Evolutionary conservation across 352 stramenopile species (phyloP).

Genomic region (Phytophthora pluvialis): DNA sequence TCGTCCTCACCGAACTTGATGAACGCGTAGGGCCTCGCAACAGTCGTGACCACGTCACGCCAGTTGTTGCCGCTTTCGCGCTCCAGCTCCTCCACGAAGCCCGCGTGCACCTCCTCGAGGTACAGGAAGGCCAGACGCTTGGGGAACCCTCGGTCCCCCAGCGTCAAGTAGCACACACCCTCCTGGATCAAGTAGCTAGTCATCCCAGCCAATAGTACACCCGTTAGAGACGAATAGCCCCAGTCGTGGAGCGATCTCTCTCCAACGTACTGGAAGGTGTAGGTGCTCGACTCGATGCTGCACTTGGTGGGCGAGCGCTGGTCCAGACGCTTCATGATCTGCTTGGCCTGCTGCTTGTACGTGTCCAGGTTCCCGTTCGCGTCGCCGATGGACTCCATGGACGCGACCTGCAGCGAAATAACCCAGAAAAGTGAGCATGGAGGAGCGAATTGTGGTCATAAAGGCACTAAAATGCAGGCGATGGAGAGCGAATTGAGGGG

Average conservation of each 20-base stretch:
- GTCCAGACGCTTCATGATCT: conserved; percentile 94
- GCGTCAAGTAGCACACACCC: conserved; percentile 97
- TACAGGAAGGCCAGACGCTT: conserved; percentile 98
- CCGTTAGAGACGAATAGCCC: conserved; percentile 1
- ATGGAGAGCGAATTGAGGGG: neutral
- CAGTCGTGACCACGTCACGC: conserved; percentile 93
- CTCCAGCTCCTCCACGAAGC: conserved; percentile 95
- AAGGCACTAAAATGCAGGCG: neutral
- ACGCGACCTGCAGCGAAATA: conserved; percentile 79
- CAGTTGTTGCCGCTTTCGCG: conserved; percentile 93
- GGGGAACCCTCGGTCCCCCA: conserved; percentile 96
- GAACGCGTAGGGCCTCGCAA: conserved; percentile 97
- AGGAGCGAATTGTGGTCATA: neutral
- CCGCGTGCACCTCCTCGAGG: conserved; percentile 94
- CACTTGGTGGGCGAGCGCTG: conserved; percentile 92
- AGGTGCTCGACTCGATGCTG: conserved; percentile 93
- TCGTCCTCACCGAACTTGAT: conserved; percentile 94
- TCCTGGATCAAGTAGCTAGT: conserved; percentile 97
- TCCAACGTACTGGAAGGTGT: conserved; percentile 91
- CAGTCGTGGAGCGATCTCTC: neutral
- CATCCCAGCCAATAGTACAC: neutral
- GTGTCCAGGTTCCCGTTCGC: conserved; percentile 86
- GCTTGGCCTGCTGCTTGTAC: conserved; percentile 93
- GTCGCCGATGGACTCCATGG: conserved; percentile 92
- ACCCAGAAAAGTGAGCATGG: neutral